phyloP scores from a whole-genome alignment of 495 filamentous ascomycete species.

The Recurvomyces mirabilis region DNA sequence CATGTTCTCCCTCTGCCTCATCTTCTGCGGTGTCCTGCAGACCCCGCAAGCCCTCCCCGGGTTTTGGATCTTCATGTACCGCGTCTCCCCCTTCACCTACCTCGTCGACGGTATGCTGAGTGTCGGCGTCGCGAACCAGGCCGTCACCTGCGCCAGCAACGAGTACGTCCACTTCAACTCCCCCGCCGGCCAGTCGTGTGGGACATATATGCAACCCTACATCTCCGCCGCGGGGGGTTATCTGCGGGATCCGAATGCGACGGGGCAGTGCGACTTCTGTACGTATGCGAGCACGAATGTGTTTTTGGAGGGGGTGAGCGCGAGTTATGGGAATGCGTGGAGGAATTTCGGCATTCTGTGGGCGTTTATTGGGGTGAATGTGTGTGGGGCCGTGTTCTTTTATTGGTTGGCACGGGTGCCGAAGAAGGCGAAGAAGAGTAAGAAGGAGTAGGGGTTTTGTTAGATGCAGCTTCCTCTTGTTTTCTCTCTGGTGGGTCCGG shows the following conservation, averaged over 20 bases:
- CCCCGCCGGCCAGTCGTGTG: slow-evolving; percentile 26
- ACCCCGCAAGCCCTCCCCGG: slow-evolving; percentile 25
- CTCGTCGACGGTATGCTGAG: slow-evolving; percentile 31
- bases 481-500: no score
- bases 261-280: slow-evolving; percentile 28
- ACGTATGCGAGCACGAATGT: slow-evolving; percentile 27
- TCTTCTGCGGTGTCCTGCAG: slow-evolving; percentile 31
- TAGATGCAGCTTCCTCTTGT: no score
- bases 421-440: slow-evolving; percentile 21
- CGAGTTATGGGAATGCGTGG: slow-evolving; percentile 29
- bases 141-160: slow-evolving; percentile 29
- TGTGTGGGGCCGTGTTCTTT: slow-evolving; percentile 26
- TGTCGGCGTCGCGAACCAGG: slow-evolving; percentile 30
- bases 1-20: slow-evolving; percentile 48
- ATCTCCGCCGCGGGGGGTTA: slow-evolving; percentile 23
- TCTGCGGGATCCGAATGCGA: slow-evolving; percentile 22
- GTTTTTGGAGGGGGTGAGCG: slow-evolving; percentile 26
- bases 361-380: slow-evolving; percentile 34
- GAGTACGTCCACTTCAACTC: slow-evolving; percentile 30
- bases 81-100: slow-evolving; percentile 35
- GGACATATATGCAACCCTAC: slow-evolving; percentile 27
- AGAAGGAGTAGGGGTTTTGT: no score
- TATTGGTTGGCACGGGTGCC: slow-evolving; percentile 34
- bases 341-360: slow-evolving; percentile 41
- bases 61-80: slow-evolving; percentile 37